Conservation (phyloP, 331 rosid species). For the Prunus yedoensis region DNA sequence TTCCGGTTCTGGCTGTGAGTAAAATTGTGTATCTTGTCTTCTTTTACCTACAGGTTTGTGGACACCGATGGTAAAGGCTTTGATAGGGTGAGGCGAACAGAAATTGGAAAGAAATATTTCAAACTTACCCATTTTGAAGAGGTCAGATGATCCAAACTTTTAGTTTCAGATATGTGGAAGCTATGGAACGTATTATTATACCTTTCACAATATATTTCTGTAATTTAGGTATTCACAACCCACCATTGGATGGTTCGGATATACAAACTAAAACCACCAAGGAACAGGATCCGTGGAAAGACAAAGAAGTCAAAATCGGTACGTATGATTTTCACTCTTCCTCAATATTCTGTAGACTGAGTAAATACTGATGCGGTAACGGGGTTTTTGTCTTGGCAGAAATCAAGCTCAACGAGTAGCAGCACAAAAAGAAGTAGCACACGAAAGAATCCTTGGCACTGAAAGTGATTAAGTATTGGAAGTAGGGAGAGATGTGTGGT, state of each 20-base stretch:
- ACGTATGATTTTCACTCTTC: conserved; percentile 22
- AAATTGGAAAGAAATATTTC: conserved; percentile 92
- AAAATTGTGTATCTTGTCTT: conserved; percentile 5
- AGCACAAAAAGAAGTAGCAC: conserved; percentile 46
- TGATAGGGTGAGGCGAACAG: conserved; percentile 93
- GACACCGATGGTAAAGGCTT: conserved; percentile 95
- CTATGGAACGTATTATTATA: background rate
- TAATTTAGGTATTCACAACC: conserved; percentile 87
- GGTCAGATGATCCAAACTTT: conserved; percentile 47
- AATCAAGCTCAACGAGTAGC: conserved; percentile 49
- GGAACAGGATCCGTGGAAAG: conserved; percentile 92
- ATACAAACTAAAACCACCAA: conserved; percentile 87
- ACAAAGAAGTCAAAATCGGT: conserved; percentile 78
- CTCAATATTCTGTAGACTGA: conserved; percentile 12
- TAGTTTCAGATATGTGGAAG: background rate
- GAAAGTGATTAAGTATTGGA: conserved; percentile 6
- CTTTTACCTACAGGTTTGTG: conserved; percentile 69
- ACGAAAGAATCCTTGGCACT: conserved; percentile 70
- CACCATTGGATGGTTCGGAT: conserved; percentile 99
- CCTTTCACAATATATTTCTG: background rate
- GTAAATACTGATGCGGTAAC: conserved; percentile 6
- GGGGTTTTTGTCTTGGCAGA: conserved; percentile 54
- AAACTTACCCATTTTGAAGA: conserved; percentile 95
- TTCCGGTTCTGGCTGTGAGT: background rate
- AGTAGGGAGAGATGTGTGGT: conserved; percentile 16